Evolutionary conservation across 805 yeast species (phyloP).

Genomic region (Myxozyma melibiosi): DNA sequence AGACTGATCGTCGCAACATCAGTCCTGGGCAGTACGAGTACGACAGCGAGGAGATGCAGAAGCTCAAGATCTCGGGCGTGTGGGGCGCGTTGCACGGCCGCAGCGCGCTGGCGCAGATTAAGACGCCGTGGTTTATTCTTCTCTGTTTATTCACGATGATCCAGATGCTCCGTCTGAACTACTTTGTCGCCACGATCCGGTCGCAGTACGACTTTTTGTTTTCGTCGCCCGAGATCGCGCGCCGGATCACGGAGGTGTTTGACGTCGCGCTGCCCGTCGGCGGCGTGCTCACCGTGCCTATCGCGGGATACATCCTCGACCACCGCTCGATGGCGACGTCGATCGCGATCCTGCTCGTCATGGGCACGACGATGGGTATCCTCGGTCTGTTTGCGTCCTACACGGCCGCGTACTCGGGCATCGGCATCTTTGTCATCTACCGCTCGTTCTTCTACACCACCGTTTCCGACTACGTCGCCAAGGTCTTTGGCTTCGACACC

Average conservation of each 20-base stretch:
- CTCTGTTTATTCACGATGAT: constrained; percentile 80
- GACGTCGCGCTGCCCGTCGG: constrained; percentile 88
- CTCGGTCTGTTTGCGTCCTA: constrained; percentile 61
- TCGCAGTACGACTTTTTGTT: constrained; percentile 79
- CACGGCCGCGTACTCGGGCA: constrained; percentile 65
- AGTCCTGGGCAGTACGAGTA: constrained; percentile 28
- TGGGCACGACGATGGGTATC: constrained; percentile 68
- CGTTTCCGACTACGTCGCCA: constrained; percentile 87
- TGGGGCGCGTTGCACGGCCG: constrained; percentile 79
- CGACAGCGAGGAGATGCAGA: constrained; percentile 27
- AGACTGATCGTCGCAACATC: constrained; percentile 16
- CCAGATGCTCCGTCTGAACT: constrained; percentile 90
- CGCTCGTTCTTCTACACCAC: constrained; percentile 94
- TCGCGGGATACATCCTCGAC: constrained; percentile 80
- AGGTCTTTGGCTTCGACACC: constrained; percentile 88
- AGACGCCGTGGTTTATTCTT: constrained; percentile 72
- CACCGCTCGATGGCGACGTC: constrained; percentile 64
- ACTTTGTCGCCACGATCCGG: constrained; percentile 85
- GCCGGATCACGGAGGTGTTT: constrained; percentile 67
- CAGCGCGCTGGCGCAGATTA: constrained; percentile 49
- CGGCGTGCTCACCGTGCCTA: constrained; percentile 82
- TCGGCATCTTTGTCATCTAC: constrained; percentile 71
- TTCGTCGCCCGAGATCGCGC: constrained; percentile 54
- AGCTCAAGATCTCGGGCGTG: constrained; percentile 50
- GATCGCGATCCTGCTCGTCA: constrained; percentile 49